phyloP scores from a whole-genome alignment of 2,329 filamentous ascomycete genomes.

The Aspergillus puulaauensis region DNA sequence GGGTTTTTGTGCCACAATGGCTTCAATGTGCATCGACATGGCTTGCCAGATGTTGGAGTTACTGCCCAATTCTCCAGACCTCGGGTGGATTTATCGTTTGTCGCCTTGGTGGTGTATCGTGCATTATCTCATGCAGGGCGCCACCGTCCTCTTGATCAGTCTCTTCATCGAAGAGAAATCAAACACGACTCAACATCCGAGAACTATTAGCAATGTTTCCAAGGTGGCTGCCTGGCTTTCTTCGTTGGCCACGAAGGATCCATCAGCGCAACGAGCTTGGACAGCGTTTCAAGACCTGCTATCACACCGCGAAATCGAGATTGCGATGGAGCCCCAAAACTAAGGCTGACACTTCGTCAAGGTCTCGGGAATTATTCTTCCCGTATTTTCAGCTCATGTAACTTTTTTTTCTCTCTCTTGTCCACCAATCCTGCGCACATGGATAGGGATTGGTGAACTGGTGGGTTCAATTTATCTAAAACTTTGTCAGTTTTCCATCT shows the following conservation, averaged over 20 bases:
- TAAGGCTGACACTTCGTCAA: background rate
- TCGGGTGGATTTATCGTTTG: conserved; percentile 29
- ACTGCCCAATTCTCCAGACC: conserved; percentile 35
- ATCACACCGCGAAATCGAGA: conserved; percentile 2
- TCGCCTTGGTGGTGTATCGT: conserved; percentile 43
- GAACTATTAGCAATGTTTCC: background rate
- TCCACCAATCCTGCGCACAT: background rate
- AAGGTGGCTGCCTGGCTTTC: conserved; percentile 10
- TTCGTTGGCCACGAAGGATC: background rate
- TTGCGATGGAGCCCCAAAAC: background rate
- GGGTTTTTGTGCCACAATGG: conserved; percentile 34
- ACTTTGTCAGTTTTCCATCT: conserved; percentile 1
- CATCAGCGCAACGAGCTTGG: conserved; percentile 10
- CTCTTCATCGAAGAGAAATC: conserved; percentile 4
- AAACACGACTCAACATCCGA: background rate
- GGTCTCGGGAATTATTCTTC: background rate
- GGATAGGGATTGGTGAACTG: background rate
- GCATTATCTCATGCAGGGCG: conserved; percentile 43
- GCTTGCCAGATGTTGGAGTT: conserved; percentile 36
- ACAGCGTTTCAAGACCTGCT: conserved; percentile 3
- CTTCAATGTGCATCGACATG: conserved; percentile 35
- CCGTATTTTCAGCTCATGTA: conserved; percentile 1
- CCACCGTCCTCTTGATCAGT: conserved; percentile 18
- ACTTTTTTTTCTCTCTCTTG: background rate
- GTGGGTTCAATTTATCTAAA: background rate